phyloP scores from a whole-genome alignment of 345 rosid genomes.

The Gossypium sturtianum region DNA sequence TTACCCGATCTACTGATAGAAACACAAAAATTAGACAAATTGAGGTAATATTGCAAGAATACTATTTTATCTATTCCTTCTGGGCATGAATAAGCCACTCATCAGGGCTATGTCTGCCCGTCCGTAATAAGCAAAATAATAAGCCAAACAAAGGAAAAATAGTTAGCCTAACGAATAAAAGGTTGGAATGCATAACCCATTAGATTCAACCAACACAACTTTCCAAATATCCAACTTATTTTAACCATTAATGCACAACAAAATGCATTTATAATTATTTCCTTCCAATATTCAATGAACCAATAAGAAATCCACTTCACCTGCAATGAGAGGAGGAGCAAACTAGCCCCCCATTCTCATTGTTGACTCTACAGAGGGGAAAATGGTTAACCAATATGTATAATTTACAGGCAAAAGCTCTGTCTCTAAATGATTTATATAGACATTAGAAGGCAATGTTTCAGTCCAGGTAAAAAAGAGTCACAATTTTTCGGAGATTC shows the following conservation, averaged over 20 bases:
- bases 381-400: background rate
- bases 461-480: conserved; percentile 88
- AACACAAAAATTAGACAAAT: too few species aligned
- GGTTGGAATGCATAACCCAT: too few species aligned
- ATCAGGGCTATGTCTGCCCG: too few species aligned
- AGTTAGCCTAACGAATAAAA: too few species aligned
- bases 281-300: background rate
- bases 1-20: too few species aligned
- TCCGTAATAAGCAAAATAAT: too few species aligned
- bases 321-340: background rate
- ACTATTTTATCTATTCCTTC: too few species aligned
- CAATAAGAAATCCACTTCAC: background rate
- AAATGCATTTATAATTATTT: background rate
- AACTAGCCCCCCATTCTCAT: conserved; percentile 1
- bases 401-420: conserved; percentile 6
- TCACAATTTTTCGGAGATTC: conserved; percentile 81
- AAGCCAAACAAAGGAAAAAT: too few species aligned
- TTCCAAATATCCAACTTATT: background rate
- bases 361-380: background rate
- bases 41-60: too few species aligned
- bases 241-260: background rate
- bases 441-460: conserved; percentile 18
- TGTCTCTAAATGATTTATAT: conserved; percentile 5
- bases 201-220: too few species aligned
- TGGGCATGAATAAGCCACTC: too few species aligned